Conservation (phyloP, 2,329 filamentous ascomycete genomes). For the Penicillium nordicum region DNA sequence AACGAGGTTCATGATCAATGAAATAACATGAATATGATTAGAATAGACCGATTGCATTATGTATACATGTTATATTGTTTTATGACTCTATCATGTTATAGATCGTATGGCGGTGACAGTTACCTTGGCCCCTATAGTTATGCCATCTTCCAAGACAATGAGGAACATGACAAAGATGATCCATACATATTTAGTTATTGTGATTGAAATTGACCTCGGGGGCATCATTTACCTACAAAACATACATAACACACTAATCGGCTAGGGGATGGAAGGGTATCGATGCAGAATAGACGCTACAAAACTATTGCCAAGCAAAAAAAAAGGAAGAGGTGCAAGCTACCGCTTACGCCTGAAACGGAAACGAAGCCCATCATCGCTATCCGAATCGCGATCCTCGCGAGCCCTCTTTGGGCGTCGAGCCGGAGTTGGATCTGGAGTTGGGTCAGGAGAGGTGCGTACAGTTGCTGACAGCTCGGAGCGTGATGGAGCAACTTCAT, state of each 20-base stretch:
- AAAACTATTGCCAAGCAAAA: neutral
- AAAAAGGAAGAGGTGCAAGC: neutral
- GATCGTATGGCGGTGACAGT: neutral
- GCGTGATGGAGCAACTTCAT: constrained; percentile 5
- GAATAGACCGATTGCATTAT: neutral
- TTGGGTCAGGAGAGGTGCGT: constrained; percentile 13
- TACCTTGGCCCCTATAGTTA: too few relatives aligned
- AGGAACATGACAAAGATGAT: neutral
- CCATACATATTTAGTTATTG: neutral
- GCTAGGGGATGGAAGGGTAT: constrained; percentile 9
- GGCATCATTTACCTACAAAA: neutral
- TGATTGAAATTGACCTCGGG: neutral
- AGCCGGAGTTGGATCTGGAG: constrained; percentile 20
- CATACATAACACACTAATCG: neutral
- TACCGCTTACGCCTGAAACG: constrained; percentile 50
- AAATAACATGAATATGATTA: neutral
- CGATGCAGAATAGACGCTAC: constrained; percentile 13
- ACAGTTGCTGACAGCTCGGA: constrained; percentile 11
- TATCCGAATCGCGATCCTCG: constrained; percentile 49
- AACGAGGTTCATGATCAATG: neutral
- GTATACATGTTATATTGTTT: neutral
- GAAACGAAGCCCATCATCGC: constrained; percentile 57
- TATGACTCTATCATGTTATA: neutral
- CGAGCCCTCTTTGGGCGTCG: constrained; percentile 35
- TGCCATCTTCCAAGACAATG: neutral